Evolutionary conservation across 176 grass and related monocot genomes (phyloP).

Genomic region (Ensete glaucum): DNA sequence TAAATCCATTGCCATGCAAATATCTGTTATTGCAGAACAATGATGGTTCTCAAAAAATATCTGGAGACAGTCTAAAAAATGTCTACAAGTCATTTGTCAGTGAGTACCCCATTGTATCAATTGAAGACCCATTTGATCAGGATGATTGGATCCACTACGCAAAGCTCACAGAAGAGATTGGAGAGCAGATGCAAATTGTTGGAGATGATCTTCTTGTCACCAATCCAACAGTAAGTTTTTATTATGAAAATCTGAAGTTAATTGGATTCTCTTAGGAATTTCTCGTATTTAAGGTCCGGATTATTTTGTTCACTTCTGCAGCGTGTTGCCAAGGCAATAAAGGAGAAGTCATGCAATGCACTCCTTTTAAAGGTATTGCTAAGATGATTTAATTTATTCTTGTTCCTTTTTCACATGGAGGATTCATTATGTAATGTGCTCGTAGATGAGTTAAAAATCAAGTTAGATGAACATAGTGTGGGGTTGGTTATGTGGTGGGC

Average conservation of each 20-base stretch:
- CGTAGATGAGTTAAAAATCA: neutral
- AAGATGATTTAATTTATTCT: neutral
- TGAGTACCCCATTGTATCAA: slow-evolving; percentile 86
- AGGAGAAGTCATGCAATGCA: slow-evolving; percentile 89
- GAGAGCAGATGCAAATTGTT: slow-evolving; percentile 79
- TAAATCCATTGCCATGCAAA: neutral
- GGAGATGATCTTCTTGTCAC: slow-evolving; percentile 95
- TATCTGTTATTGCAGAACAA: slow-evolving; percentile 47
- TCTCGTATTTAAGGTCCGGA: neutral
- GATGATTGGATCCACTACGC: slow-evolving; percentile 88
- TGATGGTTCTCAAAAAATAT: slow-evolving; percentile 94
- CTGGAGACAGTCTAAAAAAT: slow-evolving; percentile 86
- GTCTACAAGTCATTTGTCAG: slow-evolving; percentile 89
- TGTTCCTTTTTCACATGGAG: neutral
- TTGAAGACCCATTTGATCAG: slow-evolving; percentile 97
- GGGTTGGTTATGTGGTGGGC: neutral
- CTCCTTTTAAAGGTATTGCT: slow-evolving; percentile 64
- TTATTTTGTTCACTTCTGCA: slow-evolving; percentile 13
- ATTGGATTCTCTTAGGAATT: neutral
- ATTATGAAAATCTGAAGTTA: neutral
- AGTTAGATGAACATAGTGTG: neutral
- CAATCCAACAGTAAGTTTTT: slow-evolving; percentile 61
- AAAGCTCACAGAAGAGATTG: slow-evolving; percentile 83
- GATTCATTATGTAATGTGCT: neutral
- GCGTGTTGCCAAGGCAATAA: slow-evolving; percentile 85